A percentile compares a stretch with the other conserved stretches of the same genome.
phyloP scores from a whole-genome alignment of 2,329 filamentous ascomycete genomes.

The Cladophialophora bantiana region DNA sequence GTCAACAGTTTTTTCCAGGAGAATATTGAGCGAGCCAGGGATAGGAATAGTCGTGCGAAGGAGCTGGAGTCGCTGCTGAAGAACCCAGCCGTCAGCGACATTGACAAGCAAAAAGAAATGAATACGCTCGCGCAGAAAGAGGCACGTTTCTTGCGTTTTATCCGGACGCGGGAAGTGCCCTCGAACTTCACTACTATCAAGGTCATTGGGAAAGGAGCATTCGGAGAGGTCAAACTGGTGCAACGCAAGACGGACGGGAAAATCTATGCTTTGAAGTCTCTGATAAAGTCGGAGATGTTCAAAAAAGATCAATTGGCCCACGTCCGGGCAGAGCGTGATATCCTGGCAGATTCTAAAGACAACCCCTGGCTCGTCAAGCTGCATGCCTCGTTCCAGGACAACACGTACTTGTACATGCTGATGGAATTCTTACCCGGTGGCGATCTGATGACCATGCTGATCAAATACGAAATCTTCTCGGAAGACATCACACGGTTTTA shows the following conservation, averaged over 20 bases:
- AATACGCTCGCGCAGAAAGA: slow-evolving; percentile 86
- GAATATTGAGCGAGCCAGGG: slow-evolving; percentile 92
- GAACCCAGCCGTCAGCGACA: slow-evolving; percentile 75
- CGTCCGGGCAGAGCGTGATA: slow-evolving; percentile 96
- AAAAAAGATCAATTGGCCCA: slow-evolving; percentile 98
- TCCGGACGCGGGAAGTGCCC: slow-evolving; percentile 90
- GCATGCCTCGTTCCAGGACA: slow-evolving; percentile 96
- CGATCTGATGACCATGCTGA: slow-evolving; percentile 99
- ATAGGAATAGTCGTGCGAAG: slow-evolving; percentile 93
- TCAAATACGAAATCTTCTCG: slow-evolving; percentile 99
- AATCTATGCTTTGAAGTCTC: slow-evolving; percentile 96
- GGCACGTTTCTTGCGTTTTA: slow-evolving; percentile 89
- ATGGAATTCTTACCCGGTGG: slow-evolving; percentile 99
- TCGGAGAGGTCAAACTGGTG: slow-evolving; percentile 96
- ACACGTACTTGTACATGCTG: slow-evolving; percentile 95
- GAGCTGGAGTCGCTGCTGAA: slow-evolving; percentile 87
- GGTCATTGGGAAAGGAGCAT: slow-evolving; percentile 98
- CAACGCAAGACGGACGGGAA: slow-evolving; percentile 96
- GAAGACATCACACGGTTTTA: slow-evolving; percentile 99
- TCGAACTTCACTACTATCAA: slow-evolving; percentile 96
- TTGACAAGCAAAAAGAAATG: slow-evolving; percentile 83
- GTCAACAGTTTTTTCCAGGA: slow-evolving; percentile 92
- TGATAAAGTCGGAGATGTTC: slow-evolving; percentile 99
- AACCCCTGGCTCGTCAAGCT: slow-evolving; percentile 99
- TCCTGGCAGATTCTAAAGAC: slow-evolving; percentile 92